A percentile compares a stretch with the other conserved stretches of the same genome.
These are phyloP conservation scores for Gonapodya prolifera DNA, from an alignment of 192 early-diverging fungal genomes.

Conservation along the genomic window DNA sequence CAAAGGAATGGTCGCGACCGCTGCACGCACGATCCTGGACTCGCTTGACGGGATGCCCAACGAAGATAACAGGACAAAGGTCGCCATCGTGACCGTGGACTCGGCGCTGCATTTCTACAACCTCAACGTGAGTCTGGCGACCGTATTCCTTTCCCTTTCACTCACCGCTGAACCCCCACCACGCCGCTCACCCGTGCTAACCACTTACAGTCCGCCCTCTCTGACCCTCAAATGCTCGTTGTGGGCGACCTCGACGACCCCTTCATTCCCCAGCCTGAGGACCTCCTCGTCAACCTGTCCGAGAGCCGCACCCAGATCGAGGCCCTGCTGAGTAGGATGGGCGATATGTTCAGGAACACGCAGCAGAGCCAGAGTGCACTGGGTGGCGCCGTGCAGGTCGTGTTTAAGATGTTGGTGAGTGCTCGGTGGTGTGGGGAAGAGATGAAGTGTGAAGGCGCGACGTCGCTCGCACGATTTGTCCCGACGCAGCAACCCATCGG, in stretches of 20 bases:
- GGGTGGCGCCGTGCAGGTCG: conserved; percentile 71
- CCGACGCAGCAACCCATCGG: conserved; percentile 50
- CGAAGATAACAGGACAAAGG: conserved; percentile 71
- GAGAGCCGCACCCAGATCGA: conserved; percentile 69
- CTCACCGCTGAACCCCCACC: not conserved
- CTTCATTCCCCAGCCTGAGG: conserved; percentile 76
- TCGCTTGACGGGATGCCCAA: conserved; percentile 78
- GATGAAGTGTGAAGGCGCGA: not conserved
- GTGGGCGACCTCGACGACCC: conserved; percentile 84
- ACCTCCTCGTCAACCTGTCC: conserved; percentile 75
- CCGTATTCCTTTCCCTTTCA: not conserved
- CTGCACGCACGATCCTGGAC: conserved; percentile 66
- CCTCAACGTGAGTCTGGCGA: conserved; percentile 42
- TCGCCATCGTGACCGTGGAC: conserved; percentile 86
- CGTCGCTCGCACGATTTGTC: conserved; percentile 2
- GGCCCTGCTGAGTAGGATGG: conserved; percentile 54
- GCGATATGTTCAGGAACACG: conserved; percentile 77
- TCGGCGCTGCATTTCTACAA: conserved; percentile 84
- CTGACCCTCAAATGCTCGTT: conserved; percentile 90
- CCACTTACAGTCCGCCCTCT: conserved; percentile 17
- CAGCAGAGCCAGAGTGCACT: conserved; percentile 64
- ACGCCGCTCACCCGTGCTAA: not conserved
- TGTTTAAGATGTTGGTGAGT: conserved; percentile 61
- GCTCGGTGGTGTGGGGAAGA: not conserved
- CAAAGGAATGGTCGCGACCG: conserved; percentile 60